Evolutionary conservation across 192 early-diverging fungal genomes (phyloP).

Genomic region (Entomortierella beljakovae): DNA sequence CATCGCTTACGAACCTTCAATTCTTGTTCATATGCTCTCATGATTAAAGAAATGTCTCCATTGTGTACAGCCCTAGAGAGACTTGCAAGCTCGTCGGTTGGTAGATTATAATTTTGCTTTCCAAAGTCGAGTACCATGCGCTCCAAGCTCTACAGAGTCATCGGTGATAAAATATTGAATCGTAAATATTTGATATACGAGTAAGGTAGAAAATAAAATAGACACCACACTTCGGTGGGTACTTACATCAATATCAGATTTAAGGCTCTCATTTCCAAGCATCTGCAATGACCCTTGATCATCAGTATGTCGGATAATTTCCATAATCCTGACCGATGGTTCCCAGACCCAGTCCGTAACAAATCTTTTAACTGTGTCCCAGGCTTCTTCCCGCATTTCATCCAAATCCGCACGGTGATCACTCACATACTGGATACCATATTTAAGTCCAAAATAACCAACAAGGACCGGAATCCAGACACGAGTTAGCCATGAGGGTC

Average conservation of each 20-base stretch:
- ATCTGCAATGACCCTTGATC: conserved; percentile 74
- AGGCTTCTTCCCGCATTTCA: conserved; percentile 59
- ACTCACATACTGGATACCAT: conserved; percentile 58
- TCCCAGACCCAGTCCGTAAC: conserved; percentile 81
- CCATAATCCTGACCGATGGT: conserved; percentile 77
- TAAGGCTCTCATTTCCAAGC: conserved; percentile 78
- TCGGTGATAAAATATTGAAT: too few species aligned
- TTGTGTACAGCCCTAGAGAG: conserved; percentile 70
- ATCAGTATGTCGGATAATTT: conserved; percentile 86
- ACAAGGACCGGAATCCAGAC: conserved; percentile 76
- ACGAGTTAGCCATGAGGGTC: conserved; percentile 66
- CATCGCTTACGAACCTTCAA: conserved; percentile 64
- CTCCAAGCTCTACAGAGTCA: conserved; percentile 83
- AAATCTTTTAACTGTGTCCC: conserved; percentile 72
- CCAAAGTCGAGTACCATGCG: conserved; percentile 92
- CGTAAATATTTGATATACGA: too few species aligned
- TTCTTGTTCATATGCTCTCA: conserved; percentile 83
- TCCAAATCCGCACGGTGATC: conserved; percentile 64
- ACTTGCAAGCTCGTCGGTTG: conserved; percentile 60
- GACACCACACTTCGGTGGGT: not conserved
- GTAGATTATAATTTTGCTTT: conserved; percentile 56
- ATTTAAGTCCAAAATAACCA: conserved; percentile 56
- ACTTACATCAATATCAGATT: conserved; percentile 80
- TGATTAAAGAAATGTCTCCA: conserved; percentile 86
- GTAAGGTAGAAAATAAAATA: conserved; percentile 4